These are phyloP conservation scores for Kalmusia sp. DNA, from an alignment of 2,329 filamentous ascomycete genomes.

Conservation along the genomic window DNA sequence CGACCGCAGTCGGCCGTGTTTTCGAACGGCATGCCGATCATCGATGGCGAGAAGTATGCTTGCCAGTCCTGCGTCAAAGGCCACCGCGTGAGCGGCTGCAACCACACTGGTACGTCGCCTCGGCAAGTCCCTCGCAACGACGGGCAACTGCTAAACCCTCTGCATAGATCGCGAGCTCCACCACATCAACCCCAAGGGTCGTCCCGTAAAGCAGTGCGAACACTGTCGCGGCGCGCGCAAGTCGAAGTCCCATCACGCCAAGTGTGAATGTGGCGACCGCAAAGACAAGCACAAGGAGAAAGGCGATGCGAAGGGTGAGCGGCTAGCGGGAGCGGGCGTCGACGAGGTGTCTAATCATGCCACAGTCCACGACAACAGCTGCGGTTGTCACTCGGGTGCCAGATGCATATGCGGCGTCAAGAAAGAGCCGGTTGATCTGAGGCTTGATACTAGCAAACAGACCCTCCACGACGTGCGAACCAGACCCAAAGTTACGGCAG, in stretches of 20 bases:
- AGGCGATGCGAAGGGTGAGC: constrained; percentile 48
- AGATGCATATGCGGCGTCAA: constrained; percentile 68
- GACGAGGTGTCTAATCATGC: constrained; percentile 39
- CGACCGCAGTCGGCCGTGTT: constrained; percentile 44
- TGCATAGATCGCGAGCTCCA: constrained; percentile 82
- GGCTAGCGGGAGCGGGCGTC: constrained; percentile 38
- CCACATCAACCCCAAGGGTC: constrained; percentile 97
- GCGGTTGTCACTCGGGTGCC: constrained; percentile 64
- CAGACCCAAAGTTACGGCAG: constrained; percentile 64
- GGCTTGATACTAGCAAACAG: constrained; percentile 52
- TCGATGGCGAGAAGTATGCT: constrained; percentile 94
- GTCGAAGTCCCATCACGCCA: constrained; percentile 90
- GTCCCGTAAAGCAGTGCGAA: constrained; percentile 95
- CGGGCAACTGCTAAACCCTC: constrained; percentile 26
- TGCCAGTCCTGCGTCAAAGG: constrained; percentile 98
- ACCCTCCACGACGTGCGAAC: constrained; percentile 53
- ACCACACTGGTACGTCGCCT: constrained; percentile 77
- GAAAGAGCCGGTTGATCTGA: constrained; percentile 61
- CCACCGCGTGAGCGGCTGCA: constrained; percentile 98
- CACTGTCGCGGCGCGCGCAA: constrained; percentile 97
- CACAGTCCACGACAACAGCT: constrained; percentile 49
- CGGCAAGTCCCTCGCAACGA: constrained; percentile 24
- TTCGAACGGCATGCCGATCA: constrained; percentile 44
- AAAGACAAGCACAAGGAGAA: constrained; percentile 58
- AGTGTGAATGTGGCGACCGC: constrained; percentile 97